Conservation (phyloP, 1,284 basidiomycete genomes). For the Moesziomyces parantarcticus region DNA sequence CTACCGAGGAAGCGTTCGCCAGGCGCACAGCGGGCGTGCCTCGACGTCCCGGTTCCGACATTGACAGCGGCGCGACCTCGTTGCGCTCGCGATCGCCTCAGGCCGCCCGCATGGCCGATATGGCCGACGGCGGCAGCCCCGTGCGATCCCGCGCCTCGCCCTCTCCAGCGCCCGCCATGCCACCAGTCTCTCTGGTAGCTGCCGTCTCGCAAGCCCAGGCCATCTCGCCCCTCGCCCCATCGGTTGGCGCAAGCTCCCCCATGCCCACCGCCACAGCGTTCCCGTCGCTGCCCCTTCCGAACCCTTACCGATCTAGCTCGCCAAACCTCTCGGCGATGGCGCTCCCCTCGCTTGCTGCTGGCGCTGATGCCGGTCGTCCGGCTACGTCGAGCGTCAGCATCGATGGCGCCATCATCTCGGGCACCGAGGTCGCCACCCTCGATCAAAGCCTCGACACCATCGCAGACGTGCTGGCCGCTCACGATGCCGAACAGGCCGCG, state of each 20-base stretch:
- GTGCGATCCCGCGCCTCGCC: constrained; percentile 34
- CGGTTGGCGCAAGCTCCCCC: constrained; percentile 14
- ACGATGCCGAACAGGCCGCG: constrained; percentile 46
- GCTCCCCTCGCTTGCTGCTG: constrained; percentile 34
- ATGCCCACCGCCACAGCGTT: constrained; percentile 55
- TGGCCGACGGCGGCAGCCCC: constrained; percentile 35
- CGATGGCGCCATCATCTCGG: constrained; percentile 65
- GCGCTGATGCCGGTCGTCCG: constrained; percentile 41
- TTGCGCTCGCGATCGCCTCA: constrained; percentile 51
- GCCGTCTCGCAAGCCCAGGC: constrained; percentile 33
- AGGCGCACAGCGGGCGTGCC: constrained; percentile 13
- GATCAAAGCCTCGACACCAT: constrained; percentile 59
- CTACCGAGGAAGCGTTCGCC: constrained; percentile 6
- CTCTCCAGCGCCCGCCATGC: constrained; percentile 28
- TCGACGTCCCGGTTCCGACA: constrained; percentile 48
- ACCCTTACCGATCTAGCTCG: constrained; percentile 56
- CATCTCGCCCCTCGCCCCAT: constrained; percentile 12
- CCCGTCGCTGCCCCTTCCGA: constrained; percentile 57
- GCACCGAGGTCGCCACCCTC: constrained; percentile 52
- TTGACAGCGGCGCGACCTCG: constrained; percentile 28
- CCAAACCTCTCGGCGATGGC: constrained; percentile 50
- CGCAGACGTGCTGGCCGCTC: constrained; percentile 52
- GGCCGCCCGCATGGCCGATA: constrained; percentile 16
- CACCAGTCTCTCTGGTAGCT: constrained; percentile 32
- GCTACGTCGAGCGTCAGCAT: constrained; percentile 60